Conservation (phyloP, 768 basidiomycete species). For the Collybiopsis confluens region DNA sequence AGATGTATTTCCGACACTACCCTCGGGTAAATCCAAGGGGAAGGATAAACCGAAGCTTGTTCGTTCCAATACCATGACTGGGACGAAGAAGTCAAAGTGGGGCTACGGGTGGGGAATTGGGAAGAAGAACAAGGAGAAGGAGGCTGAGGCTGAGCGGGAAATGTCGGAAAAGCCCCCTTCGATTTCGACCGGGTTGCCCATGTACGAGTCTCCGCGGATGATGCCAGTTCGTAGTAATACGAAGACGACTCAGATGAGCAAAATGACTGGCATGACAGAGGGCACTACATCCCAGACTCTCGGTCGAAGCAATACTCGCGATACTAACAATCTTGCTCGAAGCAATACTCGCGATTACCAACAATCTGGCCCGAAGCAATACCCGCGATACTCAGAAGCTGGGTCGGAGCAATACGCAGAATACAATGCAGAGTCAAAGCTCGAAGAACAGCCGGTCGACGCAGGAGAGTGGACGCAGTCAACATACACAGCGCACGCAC, state of each 20-base stretch:
- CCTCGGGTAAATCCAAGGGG: slow-evolving; percentile 25
- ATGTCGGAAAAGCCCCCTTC: slow-evolving; percentile 14
- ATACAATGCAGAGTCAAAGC: slow-evolving; percentile 14
- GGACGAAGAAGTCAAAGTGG: slow-evolving; percentile 59
- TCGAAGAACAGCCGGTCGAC: slow-evolving; percentile 14
- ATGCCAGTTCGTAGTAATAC: slow-evolving; percentile 33
- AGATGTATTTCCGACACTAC: slow-evolving; percentile 9
- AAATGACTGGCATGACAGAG: slow-evolving; percentile 23
- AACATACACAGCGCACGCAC: slow-evolving; percentile 9
- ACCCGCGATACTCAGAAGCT: no score
- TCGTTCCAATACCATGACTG: slow-evolving; percentile 51
- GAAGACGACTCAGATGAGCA: slow-evolving; percentile 33
- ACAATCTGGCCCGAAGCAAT: no score
- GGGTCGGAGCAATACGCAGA: slow-evolving; percentile 4
- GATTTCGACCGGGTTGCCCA: slow-evolving; percentile 7
- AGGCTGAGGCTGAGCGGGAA: slow-evolving; percentile 25
- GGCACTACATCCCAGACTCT: slow-evolving; percentile 17
- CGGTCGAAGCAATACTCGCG: background rate
- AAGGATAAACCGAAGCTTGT: slow-evolving; percentile 38
- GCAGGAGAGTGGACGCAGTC: slow-evolving; percentile 10
- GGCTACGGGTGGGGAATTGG: slow-evolving; percentile 74
- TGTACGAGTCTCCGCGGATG: slow-evolving; percentile 34
- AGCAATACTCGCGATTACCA: no score
- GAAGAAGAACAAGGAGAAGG: slow-evolving; percentile 45
- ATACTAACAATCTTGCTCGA: no score